Evolutionary conservation across 2,329 filamentous ascomycete genomes (phyloP).

Genomic region (Phialophora chinensis): DNA sequence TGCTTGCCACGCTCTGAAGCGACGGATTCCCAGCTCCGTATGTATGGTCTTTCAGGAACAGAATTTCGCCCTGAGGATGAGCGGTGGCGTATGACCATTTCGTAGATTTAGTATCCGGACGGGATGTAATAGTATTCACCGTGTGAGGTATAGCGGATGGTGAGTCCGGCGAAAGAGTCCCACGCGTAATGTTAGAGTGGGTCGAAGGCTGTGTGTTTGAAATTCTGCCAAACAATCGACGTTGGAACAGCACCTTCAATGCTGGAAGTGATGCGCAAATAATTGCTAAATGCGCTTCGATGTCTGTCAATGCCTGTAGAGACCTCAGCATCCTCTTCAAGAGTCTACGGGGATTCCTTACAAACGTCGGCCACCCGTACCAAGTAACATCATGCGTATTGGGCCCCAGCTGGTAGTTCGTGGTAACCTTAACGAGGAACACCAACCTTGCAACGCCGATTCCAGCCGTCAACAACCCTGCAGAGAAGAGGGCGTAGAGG

Average conservation of each 20-base stretch:
- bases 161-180: neutral
- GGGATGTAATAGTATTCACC: neutral
- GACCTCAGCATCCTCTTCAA: neutral
- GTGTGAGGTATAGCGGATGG: neutral
- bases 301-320: constrained; percentile 27
- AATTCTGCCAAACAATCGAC: neutral
- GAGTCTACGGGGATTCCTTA: constrained; percentile 1
- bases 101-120: neutral
- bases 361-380: constrained; percentile 29
- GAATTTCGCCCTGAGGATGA: neutral
- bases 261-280: constrained; percentile 33
- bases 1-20: neutral
- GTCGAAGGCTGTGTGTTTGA: neutral
- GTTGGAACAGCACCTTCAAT: constrained; percentile 26
- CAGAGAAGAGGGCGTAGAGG: constrained; percentile 31
- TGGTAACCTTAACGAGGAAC: constrained; percentile 26
- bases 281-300: constrained; percentile 35
- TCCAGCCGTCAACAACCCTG: constrained; percentile 31
- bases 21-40: neutral
- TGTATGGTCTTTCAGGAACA: neutral
- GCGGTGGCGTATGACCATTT: neutral
- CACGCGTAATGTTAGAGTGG: neutral
- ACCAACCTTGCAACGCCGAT: constrained; percentile 25
- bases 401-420: constrained; percentile 24
- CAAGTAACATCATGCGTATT: constrained; percentile 31